phyloP scores from a whole-genome alignment of 352 stramenopile genomes.

The Blastocystis sp. region DNA sequence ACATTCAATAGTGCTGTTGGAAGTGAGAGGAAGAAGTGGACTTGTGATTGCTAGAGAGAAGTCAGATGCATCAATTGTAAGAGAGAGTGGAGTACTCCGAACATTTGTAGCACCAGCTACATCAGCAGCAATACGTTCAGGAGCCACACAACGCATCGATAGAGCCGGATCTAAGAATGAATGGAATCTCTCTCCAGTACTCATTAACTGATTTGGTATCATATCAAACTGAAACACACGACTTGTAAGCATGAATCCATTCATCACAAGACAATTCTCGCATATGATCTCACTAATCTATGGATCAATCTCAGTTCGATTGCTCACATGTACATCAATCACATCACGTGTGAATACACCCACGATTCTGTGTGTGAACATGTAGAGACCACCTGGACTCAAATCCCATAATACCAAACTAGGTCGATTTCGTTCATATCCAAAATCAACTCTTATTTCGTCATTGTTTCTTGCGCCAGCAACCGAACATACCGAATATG shows the following conservation, averaged over 20 bases:
- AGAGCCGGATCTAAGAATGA: neutral
- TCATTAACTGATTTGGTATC: neutral
- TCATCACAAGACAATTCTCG: constrained; percentile 32
- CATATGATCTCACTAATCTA: neutral
- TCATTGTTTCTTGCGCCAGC: neutral
- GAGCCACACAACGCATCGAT: neutral
- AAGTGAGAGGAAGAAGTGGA: neutral
- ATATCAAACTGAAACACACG: constrained; percentile 1
- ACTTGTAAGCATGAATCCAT: neutral
- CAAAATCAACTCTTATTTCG: neutral
- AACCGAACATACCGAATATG: neutral
- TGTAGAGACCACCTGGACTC: neutral
- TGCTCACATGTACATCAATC: neutral
- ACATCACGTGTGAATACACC: constrained; percentile 7
- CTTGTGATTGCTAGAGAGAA: neutral
- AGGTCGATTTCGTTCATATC: constrained; percentile 12
- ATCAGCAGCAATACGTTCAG: neutral
- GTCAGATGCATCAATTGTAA: neutral
- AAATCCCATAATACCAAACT: constrained; percentile 8
- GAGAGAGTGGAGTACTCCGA: neutral
- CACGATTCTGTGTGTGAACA: neutral
- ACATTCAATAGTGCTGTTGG: constrained; percentile 1
- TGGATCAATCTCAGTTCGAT: neutral
- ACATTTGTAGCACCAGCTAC: neutral
- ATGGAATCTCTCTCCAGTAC: neutral